Evolutionary conservation across 2,329 filamentous ascomycete genomes (phyloP).

Genomic region (Tolypocladium album): DNA sequence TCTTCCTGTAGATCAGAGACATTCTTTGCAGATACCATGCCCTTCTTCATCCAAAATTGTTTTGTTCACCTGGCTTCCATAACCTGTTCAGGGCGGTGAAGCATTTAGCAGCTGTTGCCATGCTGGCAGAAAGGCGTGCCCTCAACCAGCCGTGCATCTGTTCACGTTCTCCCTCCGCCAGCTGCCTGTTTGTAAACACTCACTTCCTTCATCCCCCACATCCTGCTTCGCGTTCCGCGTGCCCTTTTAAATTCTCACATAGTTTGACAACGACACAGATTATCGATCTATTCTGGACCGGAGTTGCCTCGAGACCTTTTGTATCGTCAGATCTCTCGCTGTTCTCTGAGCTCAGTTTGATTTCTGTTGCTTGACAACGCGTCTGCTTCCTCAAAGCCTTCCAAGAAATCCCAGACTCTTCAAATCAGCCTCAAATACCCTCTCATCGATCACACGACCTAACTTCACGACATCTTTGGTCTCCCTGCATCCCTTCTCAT

Average conservation of each 20-base stretch:
- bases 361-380: background rate
- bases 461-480: background rate
- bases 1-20: background rate
- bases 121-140: background rate
- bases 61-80: background rate
- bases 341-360: background rate
- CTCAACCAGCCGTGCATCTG: background rate
- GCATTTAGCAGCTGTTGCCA: background rate
- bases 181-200: background rate
- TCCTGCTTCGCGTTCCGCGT: background rate
- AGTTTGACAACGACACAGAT: background rate
- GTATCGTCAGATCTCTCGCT: background rate
- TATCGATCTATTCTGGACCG: background rate
- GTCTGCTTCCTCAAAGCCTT: background rate
- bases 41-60: no score
- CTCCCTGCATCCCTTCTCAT: background rate
- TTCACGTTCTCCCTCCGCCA: background rate
- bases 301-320: background rate
- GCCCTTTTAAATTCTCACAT: background rate
- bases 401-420: background rate
- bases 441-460: background rate
- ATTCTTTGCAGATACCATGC: no score
- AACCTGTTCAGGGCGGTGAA: background rate
- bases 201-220: background rate
- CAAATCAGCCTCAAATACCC: background rate